Evolutionary conservation across 805 yeast genomes (phyloP), one percentile per base, ranked within the genome.

Genomic region (Pachysolen tannophilus): DNA sequence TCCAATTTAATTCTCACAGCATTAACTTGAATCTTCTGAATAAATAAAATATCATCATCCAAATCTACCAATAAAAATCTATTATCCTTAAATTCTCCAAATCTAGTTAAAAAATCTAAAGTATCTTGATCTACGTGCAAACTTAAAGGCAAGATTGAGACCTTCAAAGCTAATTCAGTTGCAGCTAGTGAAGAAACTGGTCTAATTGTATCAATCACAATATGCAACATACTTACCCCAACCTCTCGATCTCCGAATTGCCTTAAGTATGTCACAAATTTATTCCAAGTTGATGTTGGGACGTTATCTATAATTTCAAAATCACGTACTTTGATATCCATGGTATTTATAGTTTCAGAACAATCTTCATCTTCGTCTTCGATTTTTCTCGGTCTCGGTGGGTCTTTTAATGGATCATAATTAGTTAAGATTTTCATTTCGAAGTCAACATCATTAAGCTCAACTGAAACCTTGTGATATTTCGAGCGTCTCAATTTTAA

Each of bases 121-220:
- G 97, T 84, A 49, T 90, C 97, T 53, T 92, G 98, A 55, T 92
- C 97, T 29, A 92, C 76, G 52, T 85, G 86, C 11, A 92, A 55
- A 34, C 95, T 63, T 29, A 92, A 49, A 0, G 98, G 98, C 14
- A 82, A 60, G 0, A 85, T 57, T 4, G 65, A 50, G 1, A 78
- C 61, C 18, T 65, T 58, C 30, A 85, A 41, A 2, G 72, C 58
- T 15, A 78, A 51, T 48, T 88, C 97, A 1, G 82, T 65, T 2
- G 84, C 80, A n/a, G 78, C 78, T 23, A 86, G 48, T 8, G 59
- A 52, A 0, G 74, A 60, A 9, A 76, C 70, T 0, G 95, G 94
- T 37, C 85, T 61, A 2, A 83, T 70, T 26, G 75, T 77, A 14
- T 67, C 67, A 29, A 86, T 47, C 4, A 58, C 56, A 5, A 79